Base-by-base conservation (phyloP, 495 filamentous ascomycete species). In the Hypoxylon lenormandii region DNA sequence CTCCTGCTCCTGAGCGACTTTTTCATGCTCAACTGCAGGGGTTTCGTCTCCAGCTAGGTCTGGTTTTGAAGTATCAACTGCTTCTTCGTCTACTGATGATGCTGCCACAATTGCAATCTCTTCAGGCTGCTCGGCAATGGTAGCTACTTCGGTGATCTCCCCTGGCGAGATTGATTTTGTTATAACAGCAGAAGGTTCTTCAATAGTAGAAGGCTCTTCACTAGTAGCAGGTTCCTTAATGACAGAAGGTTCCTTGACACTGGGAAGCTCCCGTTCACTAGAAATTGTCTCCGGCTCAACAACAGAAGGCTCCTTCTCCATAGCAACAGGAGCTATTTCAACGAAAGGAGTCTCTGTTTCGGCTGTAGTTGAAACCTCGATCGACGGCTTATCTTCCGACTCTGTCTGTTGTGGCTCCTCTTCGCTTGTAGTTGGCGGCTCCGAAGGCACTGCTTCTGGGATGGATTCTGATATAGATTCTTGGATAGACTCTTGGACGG, bases 401-500 rank as follows among this genome's bases (percentile, higher is more conserved):
- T 4, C 30, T 33, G 30, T 11, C 10, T 33, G 30, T 11, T 33
- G 3, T 7, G 30, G 30, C 6, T 33, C 30, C 5, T 33, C 30
- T 33, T 33, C 10, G 28, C 38, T 30, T 56, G 37, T 26, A 26
- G 5, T 26, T 2, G 23, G 23, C 5, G 5, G 12, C 5, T 42
- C 38, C 15, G 52, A 28, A 11, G 52, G 13, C 43, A 16, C 16
- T 8, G 16, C 3, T 15, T 38, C 50, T 36, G 33, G 11, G 3
- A 49, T n/a, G 4, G 21, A 40, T 15, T 38, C 50, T 36, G 33
- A 6, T 2, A 49, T n/a, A 13, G 21, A 40, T 50, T 46, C 56
- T 57, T 38, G 62, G 43, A 23, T 59, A 66, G n/a, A 7, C 47
- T 46, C 61, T 49, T 36, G 66, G 12, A 28, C 37, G 45, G 42